A percentile compares a stretch with the other conserved stretches of the same genome.
These are phyloP conservation scores for Colletotrichum costaricense DNA, from an alignment of 2,329 filamentous ascomycete species.

Conservation along the genomic window DNA sequence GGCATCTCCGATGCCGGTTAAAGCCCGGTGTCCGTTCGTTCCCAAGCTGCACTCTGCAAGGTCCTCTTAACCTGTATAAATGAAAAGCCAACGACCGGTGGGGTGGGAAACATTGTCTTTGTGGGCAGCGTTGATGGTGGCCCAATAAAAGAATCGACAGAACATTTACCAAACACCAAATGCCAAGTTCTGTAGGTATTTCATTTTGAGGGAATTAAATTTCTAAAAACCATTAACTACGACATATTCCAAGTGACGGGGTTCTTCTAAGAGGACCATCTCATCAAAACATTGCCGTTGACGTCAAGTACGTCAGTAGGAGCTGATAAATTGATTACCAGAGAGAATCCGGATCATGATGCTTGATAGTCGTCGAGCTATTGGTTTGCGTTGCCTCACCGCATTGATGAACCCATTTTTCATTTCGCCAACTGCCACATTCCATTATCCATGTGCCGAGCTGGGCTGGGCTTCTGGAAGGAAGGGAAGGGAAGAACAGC, in stretches of 20 bases:
- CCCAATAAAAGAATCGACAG: not conserved
- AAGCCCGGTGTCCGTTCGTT: not conserved
- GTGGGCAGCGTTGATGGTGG: not conserved
- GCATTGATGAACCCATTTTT: conserved; percentile 21
- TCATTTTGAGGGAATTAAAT: not conserved
- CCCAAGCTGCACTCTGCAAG: not conserved
- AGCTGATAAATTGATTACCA: not conserved
- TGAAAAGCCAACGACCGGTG: not conserved
- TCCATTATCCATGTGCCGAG: not conserved
- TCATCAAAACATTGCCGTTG: not conserved
- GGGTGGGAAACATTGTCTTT: not conserved
- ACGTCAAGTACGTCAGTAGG: not conserved
- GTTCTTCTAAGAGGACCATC: not conserved
- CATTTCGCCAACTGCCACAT: conserved; percentile 20
- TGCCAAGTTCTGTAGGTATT: not conserved
- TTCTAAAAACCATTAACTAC: not conserved
- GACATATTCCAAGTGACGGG: not conserved
- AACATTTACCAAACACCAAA: not conserved
- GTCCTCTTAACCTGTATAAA: not conserved
- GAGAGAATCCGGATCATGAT: not conserved
- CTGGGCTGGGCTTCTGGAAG: not conserved
- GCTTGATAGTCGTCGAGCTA: not conserved
- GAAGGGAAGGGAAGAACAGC: not conserved
- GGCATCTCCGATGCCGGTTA: conserved; percentile 8
- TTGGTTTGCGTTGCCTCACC: conserved; percentile 12